A percentile compares a stretch with the other conserved stretches of the same genome.
Conservation (phyloP, 2,329 filamentous ascomycete genomes). For the Xylariales sp. region DNA sequence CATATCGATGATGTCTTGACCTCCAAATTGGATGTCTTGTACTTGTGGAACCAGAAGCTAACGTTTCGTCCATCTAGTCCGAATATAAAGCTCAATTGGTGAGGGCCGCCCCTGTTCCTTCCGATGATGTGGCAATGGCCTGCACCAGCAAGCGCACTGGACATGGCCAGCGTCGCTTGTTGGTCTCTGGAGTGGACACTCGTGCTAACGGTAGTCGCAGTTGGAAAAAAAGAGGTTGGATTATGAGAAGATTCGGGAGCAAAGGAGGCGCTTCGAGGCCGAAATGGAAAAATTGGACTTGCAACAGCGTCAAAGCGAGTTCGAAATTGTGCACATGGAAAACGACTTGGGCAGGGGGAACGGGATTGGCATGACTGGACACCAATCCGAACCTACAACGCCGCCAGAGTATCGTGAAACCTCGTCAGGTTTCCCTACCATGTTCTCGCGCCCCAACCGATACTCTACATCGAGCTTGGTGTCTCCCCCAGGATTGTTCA, state of each 20-base stretch:
- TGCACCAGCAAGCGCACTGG: slow-evolving; percentile 7
- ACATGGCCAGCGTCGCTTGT: no score
- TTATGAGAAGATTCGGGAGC: slow-evolving; percentile 85
- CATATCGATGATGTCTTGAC: slow-evolving; percentile 23
- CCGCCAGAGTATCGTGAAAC: slow-evolving; percentile 86
- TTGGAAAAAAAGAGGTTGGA: slow-evolving; percentile 91
- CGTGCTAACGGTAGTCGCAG: no score
- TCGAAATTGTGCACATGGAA: slow-evolving; percentile 80
- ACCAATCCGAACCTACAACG: slow-evolving; percentile 92
- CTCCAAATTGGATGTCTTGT: slow-evolving; percentile 23
- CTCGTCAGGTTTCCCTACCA: slow-evolving; percentile 65
- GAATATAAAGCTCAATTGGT: slow-evolving; percentile 63
- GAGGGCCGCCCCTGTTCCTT: slow-evolving; percentile 34
- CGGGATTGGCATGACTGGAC: slow-evolving; percentile 53
- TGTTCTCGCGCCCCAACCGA: slow-evolving; percentile 78
- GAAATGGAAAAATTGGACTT: slow-evolving; percentile 88
- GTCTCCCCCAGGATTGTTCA: slow-evolving; percentile 71
- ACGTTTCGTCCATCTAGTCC: slow-evolving; percentile 19
- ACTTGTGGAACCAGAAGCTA: slow-evolving; percentile 24
- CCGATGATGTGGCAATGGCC: slow-evolving; percentile 6
- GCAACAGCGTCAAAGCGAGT: slow-evolving; percentile 76
- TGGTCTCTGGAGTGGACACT: no score
- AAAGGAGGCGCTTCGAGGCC: slow-evolving; percentile 83
- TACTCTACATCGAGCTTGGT: slow-evolving; percentile 87
- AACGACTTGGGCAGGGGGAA: slow-evolving; percentile 63